phyloP scores from a whole-genome alignment of 495 filamentous ascomycete species.

The Aspergillus ostianus region DNA sequence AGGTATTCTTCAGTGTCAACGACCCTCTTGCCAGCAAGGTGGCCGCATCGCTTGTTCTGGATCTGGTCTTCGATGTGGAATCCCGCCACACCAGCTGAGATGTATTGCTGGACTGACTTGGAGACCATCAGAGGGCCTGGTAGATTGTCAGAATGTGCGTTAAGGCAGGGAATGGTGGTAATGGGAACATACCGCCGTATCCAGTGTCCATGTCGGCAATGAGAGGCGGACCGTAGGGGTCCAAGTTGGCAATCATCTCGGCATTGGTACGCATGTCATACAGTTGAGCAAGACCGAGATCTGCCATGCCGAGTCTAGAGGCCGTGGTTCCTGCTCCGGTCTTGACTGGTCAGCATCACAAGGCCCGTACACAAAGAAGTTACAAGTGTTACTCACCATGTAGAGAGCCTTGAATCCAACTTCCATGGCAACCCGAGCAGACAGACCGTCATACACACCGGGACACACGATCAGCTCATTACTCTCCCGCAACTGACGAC shows the following conservation, averaged over 20 bases:
- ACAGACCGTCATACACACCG: slow-evolving; percentile 69
- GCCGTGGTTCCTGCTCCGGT: slow-evolving; percentile 68
- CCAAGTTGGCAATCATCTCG: slow-evolving; percentile 62
- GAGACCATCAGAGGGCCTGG: slow-evolving; percentile 59
- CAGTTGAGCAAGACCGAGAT: slow-evolving; percentile 62
- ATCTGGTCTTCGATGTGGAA: slow-evolving; percentile 75
- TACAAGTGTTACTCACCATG: slow-evolving; percentile 50
- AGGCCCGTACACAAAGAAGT: background rate
- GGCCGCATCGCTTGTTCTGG: slow-evolving; percentile 63
- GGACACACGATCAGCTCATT: slow-evolving; percentile 54
- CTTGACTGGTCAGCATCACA: slow-evolving; percentile 28
- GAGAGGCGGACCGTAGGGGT: slow-evolving; percentile 54
- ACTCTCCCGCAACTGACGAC: slow-evolving; percentile 41
- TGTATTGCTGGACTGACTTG: slow-evolving; percentile 63
- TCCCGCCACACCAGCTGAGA: slow-evolving; percentile 64
- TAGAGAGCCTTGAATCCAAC: slow-evolving; percentile 63
- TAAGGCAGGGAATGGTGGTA: background rate
- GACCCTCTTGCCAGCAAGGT: slow-evolving; percentile 60
- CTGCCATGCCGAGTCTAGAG: slow-evolving; percentile 61
- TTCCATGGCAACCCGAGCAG: slow-evolving; percentile 60
- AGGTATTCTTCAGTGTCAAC: slow-evolving; percentile 52
- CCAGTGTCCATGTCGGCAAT: slow-evolving; percentile 74
- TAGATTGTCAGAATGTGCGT: background rate
- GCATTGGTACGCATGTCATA: slow-evolving; percentile 67
- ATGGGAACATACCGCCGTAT: slow-evolving; percentile 48